Percentiles rank a stretch among this genome's conserved stretches.
phyloP scores from a whole-genome alignment of 139 green algal genomes.

The Chlamydomonas sp. region DNA sequence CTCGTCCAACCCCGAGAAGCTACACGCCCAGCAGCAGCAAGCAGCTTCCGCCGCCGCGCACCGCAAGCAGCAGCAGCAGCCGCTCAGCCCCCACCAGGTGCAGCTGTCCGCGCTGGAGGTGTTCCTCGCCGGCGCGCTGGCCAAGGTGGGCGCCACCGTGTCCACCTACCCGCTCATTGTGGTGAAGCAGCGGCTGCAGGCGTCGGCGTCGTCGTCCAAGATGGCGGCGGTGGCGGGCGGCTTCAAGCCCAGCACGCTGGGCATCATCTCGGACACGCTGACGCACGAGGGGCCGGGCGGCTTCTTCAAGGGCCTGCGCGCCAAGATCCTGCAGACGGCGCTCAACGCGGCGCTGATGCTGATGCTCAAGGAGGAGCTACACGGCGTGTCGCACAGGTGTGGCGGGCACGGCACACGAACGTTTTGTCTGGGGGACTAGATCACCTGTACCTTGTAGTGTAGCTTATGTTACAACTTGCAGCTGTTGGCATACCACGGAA shows the following conservation, averaged over 20 bases:
- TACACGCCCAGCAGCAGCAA: too few species aligned
- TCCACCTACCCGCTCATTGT: constrained; percentile 94
- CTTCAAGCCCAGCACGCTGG: constrained; percentile 33
- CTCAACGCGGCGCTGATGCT: constrained; percentile 82
- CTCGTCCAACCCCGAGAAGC: background rate
- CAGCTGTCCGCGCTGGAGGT: constrained; percentile 69
- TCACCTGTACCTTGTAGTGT: too few species aligned
- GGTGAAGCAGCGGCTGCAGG: constrained; percentile 90
- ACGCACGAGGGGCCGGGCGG: constrained; percentile 56
- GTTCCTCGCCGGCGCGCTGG: constrained; percentile 81
- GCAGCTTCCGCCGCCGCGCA: background rate
- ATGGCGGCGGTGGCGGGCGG: background rate
- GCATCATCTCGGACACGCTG: constrained; percentile 65
- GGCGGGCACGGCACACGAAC: too few species aligned
- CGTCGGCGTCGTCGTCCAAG: background rate
- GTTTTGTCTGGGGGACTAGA: too few species aligned
- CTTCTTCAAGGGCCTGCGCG: constrained; percentile 81
- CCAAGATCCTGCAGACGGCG: constrained; percentile 88
- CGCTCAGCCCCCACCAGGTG: background rate
- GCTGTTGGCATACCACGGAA: too few species aligned
- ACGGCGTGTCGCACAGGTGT: constrained; percentile 1
- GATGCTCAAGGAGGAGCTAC: constrained; percentile 82
- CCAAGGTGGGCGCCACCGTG: constrained; percentile 89
- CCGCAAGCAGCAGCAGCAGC: too few species aligned
- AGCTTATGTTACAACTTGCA: too few species aligned